Evolutionary conservation across 176 grass and related monocot species (phyloP), one percentile per base, ranked within the genome.

Genomic region (Echinochloa phyllopogon): DNA sequence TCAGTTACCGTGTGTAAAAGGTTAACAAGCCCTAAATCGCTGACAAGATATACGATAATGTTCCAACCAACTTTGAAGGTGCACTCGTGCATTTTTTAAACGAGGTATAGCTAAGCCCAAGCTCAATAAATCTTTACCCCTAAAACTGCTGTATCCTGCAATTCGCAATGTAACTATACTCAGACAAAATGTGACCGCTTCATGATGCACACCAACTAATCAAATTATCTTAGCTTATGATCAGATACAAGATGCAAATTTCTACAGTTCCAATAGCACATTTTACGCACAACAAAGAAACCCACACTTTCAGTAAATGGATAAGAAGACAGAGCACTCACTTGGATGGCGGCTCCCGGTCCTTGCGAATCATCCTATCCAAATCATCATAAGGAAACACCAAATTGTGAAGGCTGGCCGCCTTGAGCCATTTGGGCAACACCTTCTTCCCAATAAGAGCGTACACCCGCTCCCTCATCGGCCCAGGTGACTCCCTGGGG

Each of bases 361-460:
- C 93, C 80, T 99, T 99, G 6, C 96, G 82, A 72, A 96, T 85
- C 96, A 99, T 79, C 74, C 84, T 99, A 84, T 99, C 96, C 76
- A 99, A 82, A 72, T 99, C 91, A 65, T 99, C 96, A 63, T 85
- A 99, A 21, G 96, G 96, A 71, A 99, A 99, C 38, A 99, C 91
- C 88, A 99, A 86, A 77, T 99, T 99, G 57, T 99, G 96, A 88
- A 99, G 89, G 65, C 96, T 99, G 16, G 96, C 93, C 6, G 91
- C 93, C 39, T 96, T 99, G 74, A 99, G 88, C 96, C 93, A 96
- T 15, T 84, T 90, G 3, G 94, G 87, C 58, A 99, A 77, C 40
- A 79, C 82, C 77, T 78, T 92, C 88, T 99, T 99, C 40, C 93
- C 91, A 36, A 96, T 96, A 58, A 99, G 88, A 9, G 83, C 84